Evolutionary conservation across 192 early-diverging fungal species (phyloP).

Genomic region (Glomus cerebriforme): DNA sequence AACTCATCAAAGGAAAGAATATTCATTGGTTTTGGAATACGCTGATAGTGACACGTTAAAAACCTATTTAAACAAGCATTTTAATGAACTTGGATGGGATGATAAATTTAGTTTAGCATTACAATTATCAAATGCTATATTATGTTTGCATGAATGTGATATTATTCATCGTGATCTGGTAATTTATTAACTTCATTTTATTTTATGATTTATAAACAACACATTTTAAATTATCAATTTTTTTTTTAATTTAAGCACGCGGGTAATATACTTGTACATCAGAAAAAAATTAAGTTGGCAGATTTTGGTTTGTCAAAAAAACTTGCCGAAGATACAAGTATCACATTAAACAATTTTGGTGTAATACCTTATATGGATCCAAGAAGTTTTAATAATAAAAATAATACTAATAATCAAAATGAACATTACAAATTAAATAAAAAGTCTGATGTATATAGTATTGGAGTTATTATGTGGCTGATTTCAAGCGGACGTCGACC

Average conservation of each 20-base stretch:
- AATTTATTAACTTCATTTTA: background rate
- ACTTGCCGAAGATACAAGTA: background rate
- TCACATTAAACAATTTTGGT: background rate
- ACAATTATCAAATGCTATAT: background rate
- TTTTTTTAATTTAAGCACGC: background rate
- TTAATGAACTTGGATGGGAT: background rate
- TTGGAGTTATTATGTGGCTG: background rate
- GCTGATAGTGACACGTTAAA: background rate
- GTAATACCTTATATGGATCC: background rate
- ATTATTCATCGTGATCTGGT: background rate
- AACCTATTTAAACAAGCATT: background rate
- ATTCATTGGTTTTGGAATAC: background rate
- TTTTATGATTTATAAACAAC: background rate
- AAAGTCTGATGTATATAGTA: background rate
- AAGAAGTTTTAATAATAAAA: background rate
- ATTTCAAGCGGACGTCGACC: background rate
- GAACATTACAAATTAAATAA: background rate
- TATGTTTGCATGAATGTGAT: background rate
- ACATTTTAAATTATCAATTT: too few relatives aligned
- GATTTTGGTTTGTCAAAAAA: background rate
- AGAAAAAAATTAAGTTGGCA: background rate
- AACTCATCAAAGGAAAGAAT: background rate
- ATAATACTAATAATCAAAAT: background rate
- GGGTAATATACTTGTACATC: background rate
- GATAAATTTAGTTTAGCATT: background rate